Evolutionary conservation across 768 basidiomycete genomes (phyloP).

Genomic region (Suillus subaureus): DNA sequence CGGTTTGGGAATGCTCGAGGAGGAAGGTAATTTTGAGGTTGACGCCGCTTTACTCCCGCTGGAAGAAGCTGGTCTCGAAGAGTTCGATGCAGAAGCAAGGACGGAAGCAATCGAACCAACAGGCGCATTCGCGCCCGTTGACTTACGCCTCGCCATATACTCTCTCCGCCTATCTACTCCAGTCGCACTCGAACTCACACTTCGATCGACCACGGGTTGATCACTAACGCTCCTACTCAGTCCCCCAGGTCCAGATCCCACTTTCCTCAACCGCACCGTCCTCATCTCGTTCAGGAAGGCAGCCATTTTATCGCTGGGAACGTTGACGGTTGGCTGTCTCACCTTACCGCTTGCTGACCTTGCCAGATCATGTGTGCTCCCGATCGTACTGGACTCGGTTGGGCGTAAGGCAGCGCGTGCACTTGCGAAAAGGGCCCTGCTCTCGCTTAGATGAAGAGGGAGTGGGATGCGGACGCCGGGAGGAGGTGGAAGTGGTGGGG

Average conservation of each 20-base stretch:
- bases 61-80: not conserved
- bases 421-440: slow-evolving; percentile 47
- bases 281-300: slow-evolving; percentile 83
- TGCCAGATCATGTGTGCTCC: slow-evolving; percentile 53
- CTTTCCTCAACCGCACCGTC: slow-evolving; percentile 66
- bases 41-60: not conserved
- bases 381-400: slow-evolving; percentile 35
- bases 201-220: slow-evolving; percentile 1
- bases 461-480: slow-evolving; percentile 32
- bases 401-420: slow-evolving; percentile 74
- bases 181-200: slow-evolving; percentile 6
- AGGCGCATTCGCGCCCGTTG: slow-evolving; percentile 36
- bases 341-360: slow-evolving; percentile 24
- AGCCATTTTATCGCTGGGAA: slow-evolving; percentile 81
- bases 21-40: not conserved
- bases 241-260: slow-evolving; percentile 38
- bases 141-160: slow-evolving; percentile 27
- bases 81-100: not conserved
- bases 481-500: slow-evolving; percentile 37
- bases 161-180: not conserved
- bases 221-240: slow-evolving; percentile 33
- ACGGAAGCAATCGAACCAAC: not conserved
- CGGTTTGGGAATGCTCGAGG: not conserved
- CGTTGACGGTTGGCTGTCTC: slow-evolving; percentile 69
- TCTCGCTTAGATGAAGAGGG: not conserved